Conservation (phyloP, 2,329 filamentous ascomycete genomes). For the Phyllosticta citriasiana region DNA sequence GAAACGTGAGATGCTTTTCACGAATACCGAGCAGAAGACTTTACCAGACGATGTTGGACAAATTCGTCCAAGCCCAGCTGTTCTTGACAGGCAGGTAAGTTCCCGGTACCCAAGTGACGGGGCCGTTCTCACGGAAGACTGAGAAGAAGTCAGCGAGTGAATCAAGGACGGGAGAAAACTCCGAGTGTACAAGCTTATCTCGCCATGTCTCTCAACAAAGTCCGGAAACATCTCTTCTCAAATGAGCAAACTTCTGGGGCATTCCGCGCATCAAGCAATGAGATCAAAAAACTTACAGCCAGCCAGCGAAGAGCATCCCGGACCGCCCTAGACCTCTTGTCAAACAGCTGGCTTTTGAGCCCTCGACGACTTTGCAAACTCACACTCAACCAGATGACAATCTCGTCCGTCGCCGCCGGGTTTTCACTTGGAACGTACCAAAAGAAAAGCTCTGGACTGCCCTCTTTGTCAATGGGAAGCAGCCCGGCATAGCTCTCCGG, state of each 20-base stretch:
- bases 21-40: conserved; percentile 21
- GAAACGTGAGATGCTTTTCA: too few species aligned
- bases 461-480: conserved; percentile 45
- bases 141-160: background rate
- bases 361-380: background rate
- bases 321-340: conserved; percentile 13
- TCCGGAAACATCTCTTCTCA: background rate
- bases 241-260: background rate
- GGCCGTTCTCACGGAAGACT: conserved; percentile 27
- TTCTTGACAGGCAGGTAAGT: conserved; percentile 20
- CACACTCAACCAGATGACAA: conserved; percentile 27
- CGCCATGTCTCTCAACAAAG: background rate
- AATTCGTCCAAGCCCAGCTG: conserved; percentile 24
- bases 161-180: background rate
- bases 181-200: background rate
- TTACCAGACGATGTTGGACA: conserved; percentile 34
- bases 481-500: conserved; percentile 56
- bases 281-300: conserved; percentile 14
- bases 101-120: conserved; percentile 23
- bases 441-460: conserved; percentile 41
- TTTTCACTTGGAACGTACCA: conserved; percentile 24
- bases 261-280: background rate
- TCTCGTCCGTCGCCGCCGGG: conserved; percentile 14
- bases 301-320: conserved; percentile 16
- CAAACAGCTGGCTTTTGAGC: background rate